Base-by-base conservation (phyloP, 305 asterid species). In the Solanum aculeatissimum region DNA sequence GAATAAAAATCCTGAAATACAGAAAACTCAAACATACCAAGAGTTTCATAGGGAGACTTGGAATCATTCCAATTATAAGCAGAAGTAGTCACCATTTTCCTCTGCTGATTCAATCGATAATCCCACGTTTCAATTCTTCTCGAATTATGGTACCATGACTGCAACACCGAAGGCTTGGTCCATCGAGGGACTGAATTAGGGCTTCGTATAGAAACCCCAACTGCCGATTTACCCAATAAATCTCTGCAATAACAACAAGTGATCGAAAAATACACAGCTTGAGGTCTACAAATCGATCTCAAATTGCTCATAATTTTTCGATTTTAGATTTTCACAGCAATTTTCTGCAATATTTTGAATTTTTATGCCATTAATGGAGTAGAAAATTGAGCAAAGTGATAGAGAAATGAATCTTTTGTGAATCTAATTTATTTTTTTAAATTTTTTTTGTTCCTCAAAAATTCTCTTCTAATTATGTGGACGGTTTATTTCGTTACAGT, bases 41-140 rank as follows among this genome's bases (percentile, higher is more conserved):
- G 94, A 72, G 97, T 93, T 90, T 96, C 95, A 65, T 96, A 96
- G 0, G 99, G 99, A 79, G 99, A 94, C 84, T 91, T 96, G 72
- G 94, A 85, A 69, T 90, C 93, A 0, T 94, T 88, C 99, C 99
- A 96, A 87, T 93, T 92, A 43, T 94, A 90, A 85, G 97, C 93
- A 90, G 87, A 90, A 29, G 93, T 93, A 32, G 93, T 91, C 70
- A 90, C 96, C 92, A 91, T 93, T 88, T 93, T 88, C 88, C 97
- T 86, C 87, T 93, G 97, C 83, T 90, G 94, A 86, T 92, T 89
- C 88, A 89, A 89, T 84, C 91, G 87, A 55, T 70, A 12, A 78
- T 80, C 62, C 86, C 74, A 78, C 51, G 83, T 63, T 11, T 79
- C 86, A 40, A 68, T 40, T 83, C 84, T 86, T 21, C 72, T 49